Conservation (phyloP, 176 grass and related monocot species). For the Dendrocalamus sinicus region DNA sequence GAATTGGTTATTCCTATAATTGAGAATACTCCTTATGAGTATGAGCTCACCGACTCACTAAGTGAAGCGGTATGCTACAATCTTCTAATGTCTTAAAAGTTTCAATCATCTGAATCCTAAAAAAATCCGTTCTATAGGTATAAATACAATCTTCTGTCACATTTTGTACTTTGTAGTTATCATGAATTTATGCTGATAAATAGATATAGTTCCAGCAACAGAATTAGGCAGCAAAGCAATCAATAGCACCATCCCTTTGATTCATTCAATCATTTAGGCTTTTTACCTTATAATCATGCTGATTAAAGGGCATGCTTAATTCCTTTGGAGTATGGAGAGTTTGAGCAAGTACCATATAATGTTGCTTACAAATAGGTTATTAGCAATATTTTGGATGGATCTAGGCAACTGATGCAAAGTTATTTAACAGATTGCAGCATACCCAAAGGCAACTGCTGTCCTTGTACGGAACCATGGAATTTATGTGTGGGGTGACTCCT, state of each 20-base stretch:
- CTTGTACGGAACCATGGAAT: conserved; percentile 97
- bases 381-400: conserved; percentile 12
- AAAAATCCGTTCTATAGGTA: neutral
- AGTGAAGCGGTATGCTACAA: conserved; percentile 68
- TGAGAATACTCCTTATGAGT: conserved; percentile 90
- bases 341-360: neutral
- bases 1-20: conserved; percentile 96
- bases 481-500: conserved; percentile 97
- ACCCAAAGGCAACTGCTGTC: conserved; percentile 92
- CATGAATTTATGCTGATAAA: conserved; percentile 11
- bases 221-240: conserved; percentile 6
- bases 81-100: neutral
- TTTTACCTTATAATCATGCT: conserved; percentile 8
- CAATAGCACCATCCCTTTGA: neutral
- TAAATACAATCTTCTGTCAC: conserved; percentile 12
- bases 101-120: conserved; percentile 31
- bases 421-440: conserved; percentile 80
- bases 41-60: conserved; percentile 88
- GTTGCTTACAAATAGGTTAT: conserved; percentile 19
- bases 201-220: neutral
- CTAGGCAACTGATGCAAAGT: neutral
- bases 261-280: conserved; percentile 8
- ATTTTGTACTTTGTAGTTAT: conserved; percentile 27
- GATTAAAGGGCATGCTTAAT: neutral
- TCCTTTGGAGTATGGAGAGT: conserved; percentile 17